phyloP scores from a whole-genome alignment of 495 filamentous ascomycete genomes.

The Rusavskia elegans region DNA sequence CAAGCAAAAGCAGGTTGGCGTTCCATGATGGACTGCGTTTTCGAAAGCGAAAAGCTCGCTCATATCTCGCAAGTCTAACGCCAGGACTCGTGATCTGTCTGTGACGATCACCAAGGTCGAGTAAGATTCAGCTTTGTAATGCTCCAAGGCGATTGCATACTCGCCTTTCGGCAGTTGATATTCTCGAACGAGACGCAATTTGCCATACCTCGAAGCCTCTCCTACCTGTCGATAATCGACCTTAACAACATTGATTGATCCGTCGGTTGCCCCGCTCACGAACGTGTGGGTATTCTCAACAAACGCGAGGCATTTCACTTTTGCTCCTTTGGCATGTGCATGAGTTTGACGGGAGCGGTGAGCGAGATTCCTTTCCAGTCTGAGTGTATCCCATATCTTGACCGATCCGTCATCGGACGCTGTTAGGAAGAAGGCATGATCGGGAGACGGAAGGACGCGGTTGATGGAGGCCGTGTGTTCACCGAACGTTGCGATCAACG shows the following conservation, averaged over 20 bases:
- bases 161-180: slow-evolving; percentile 63
- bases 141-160: slow-evolving; percentile 80
- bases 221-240: slow-evolving; percentile 54
- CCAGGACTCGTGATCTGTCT: slow-evolving; percentile 65
- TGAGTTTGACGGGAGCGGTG: slow-evolving; percentile 81
- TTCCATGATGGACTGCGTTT: slow-evolving; percentile 89
- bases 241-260: slow-evolving; percentile 76
- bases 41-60: slow-evolving; percentile 59
- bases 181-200: slow-evolving; percentile 56
- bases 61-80: slow-evolving; percentile 84
- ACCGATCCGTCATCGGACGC: slow-evolving; percentile 84
- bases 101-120: slow-evolving; percentile 79
- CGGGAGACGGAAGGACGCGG: slow-evolving; percentile 66
- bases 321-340: slow-evolving; percentile 49
- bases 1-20: slow-evolving; percentile 80
- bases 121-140: slow-evolving; percentile 65
- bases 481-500: slow-evolving; percentile 68
- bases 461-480: slow-evolving; percentile 78
- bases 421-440: slow-evolving; percentile 90
- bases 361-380: slow-evolving; percentile 77
- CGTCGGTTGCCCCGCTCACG: slow-evolving; percentile 76
- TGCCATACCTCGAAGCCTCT: slow-evolving; percentile 56
- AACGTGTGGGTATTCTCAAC: slow-evolving; percentile 91
- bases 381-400: slow-evolving; percentile 82
- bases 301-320: slow-evolving; percentile 70